Base-by-base conservation (phyloP, 2,329 filamentous ascomycete genomes). In the Shiraia sp. region DNA sequence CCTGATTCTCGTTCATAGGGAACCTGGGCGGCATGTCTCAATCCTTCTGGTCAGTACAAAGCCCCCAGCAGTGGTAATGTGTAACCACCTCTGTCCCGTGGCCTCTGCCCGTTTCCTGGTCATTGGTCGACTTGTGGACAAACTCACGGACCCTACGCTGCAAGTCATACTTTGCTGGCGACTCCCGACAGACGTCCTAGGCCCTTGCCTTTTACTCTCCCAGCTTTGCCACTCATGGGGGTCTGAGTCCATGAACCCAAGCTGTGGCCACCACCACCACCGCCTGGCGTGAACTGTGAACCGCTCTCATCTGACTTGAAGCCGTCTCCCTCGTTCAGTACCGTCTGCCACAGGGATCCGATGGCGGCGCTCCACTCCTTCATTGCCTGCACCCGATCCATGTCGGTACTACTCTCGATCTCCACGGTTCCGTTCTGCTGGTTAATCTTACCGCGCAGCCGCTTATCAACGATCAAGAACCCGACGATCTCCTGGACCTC, bases 401-500 rank as follows among this genome's bases (percentile, higher is more conserved):
- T 79, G 70, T 96, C 90, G 32, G 80, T 84, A 40, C 79, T 76
- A 43, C 83, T 87, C 46, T 86, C 83, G 47, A 96, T 89, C 70
- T 90, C 83, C 15, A 99, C 84, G 0, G 85, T 88, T 32, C 92
- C 90, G 44, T 82, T 80, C 70, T 90, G 84, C 72, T 97, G 89
- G 71, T 99, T 88, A 62, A 99, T 92, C 69, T 86, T 87, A 49
- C 90, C 93, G 36, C 84, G 79, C 54, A 99, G 84, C 67, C 90
- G 89, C 61, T 88, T 86, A 66, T 96, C 90, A 47, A 96, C 81
- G 51, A 99, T 97, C 38, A 97, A 77, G 72, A 91, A 96, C 33
- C 90, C 87, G n/a, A 97, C 75, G 49, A 99, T 97, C 60, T 99
- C 93, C 72, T 95, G 87, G 2, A 96, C 90, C 71, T 99, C 93